phyloP scores from a whole-genome alignment of 1,139 yeast species.

The Suhomyces yuchorum region DNA sequence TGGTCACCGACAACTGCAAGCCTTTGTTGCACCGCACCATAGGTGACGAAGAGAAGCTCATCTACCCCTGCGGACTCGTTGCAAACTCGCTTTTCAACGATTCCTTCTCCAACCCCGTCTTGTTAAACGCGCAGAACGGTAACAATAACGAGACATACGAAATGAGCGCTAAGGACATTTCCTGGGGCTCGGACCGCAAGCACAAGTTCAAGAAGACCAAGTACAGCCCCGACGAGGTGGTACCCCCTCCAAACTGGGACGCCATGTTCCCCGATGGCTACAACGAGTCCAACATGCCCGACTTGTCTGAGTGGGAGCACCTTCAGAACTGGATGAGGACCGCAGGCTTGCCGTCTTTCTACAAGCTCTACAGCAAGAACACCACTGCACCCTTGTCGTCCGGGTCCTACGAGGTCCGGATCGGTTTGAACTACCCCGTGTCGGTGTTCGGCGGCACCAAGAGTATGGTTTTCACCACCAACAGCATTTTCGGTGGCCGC shows the following conservation, averaged over 20 bases:
- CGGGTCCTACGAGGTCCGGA: conserved; percentile 62
- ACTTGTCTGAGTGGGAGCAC: conserved; percentile 49
- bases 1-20: conserved; percentile 55
- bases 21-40: conserved; percentile 49
- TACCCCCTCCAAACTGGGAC: conserved; percentile 80
- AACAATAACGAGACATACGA: conserved; percentile 45
- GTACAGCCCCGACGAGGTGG: conserved; percentile 59
- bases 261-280: conserved; percentile 69
- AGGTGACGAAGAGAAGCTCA: conserved; percentile 36
- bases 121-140: conserved; percentile 45
- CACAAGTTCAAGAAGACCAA: conserved; percentile 59
- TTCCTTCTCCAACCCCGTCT: conserved; percentile 54
- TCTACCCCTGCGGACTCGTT: conserved; percentile 78
- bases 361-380: conserved; percentile 66
- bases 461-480: conserved; percentile 65
- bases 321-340: conserved; percentile 85
- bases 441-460: conserved; percentile 69
- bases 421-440: conserved; percentile 72
- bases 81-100: conserved; percentile 80
- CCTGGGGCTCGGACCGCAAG: conserved; percentile 66
- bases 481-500: conserved; percentile 69
- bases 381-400: conserved; percentile 48
- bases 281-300: conserved; percentile 63
- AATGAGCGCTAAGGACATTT: conserved; percentile 58
- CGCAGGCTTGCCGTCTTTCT: conserved; percentile 71